Evolutionary conservation across 331 rosid genomes (phyloP), one percentile per base, ranked within the genome.

Genomic region (Cydonia oblonga): DNA sequence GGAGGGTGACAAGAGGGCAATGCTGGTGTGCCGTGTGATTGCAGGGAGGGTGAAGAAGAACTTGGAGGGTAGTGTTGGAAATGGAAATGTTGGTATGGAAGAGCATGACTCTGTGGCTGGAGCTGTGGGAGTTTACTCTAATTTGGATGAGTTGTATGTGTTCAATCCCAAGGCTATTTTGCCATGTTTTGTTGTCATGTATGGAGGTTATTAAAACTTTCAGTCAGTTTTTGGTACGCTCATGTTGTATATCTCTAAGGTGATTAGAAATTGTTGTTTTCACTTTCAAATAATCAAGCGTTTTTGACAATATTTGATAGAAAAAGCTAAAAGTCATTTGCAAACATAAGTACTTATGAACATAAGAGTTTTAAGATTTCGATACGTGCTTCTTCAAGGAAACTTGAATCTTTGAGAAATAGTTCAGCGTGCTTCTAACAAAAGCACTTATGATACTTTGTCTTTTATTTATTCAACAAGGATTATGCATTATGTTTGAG

Each of bases 161-260:
- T 85, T 73, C 67, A 88, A 89, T 60, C 89, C 90, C 1, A 80
- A 79, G 82, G 97, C 99, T 58, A 95, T 95, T 70, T 86, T 95
- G 89, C 99, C 97, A 72, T 95, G 99, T 80, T 95, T 95, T 86
- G 99, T 95, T 83, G 99, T 95, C 22, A 88, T 95, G 78, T 91
- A 95, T 62, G 78, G 82, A 46, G 99, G 86, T 2, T 90, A 82
- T 75, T 91, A 80, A 42, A 28, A 30, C 11, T 35, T 57, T 8
- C 12, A 23, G 11, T 12, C 29, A 64, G 69, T 64, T 33, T 32
- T 32, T n/a, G 46, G 10, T 8, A 33, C 68, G 6, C 29, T 33
- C 13, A 19, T 64, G 46, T 64, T 20, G 9, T 33, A 30, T 1
- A 64, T 64, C 19, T 9, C 51, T 12, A 20, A n/a, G 40, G 40